Percentiles rank a stretch among this genome's conserved stretches.
Conservation (phyloP, 495 filamentous ascomycete genomes). For the Articulospora tetracladia region DNA sequence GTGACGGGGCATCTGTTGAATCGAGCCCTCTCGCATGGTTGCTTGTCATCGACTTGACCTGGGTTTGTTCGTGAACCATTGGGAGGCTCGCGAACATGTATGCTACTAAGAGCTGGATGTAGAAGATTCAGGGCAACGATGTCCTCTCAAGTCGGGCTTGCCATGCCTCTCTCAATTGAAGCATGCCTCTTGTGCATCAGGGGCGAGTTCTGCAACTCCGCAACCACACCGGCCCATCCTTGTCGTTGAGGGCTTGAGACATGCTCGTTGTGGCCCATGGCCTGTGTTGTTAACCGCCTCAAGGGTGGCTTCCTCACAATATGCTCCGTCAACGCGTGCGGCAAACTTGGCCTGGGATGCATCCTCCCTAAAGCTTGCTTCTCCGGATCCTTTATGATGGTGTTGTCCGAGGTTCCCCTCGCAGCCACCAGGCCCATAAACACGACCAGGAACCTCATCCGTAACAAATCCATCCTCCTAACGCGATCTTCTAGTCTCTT, state of each 20-base stretch:
- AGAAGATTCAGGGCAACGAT: neutral
- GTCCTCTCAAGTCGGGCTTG: conserved; percentile 10
- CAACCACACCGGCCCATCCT: conserved; percentile 51
- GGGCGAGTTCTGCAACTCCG: conserved; percentile 47
- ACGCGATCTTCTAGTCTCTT: conserved; percentile 43
- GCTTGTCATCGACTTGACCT: neutral
- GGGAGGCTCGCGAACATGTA: neutral
- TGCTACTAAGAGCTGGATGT: neutral
- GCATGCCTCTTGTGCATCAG: conserved; percentile 46
- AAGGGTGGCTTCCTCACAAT: conserved; percentile 37
- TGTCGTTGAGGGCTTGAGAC: conserved; percentile 32
- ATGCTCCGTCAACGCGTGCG: conserved; percentile 32
- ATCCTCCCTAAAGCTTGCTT: conserved; percentile 23
- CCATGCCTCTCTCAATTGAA: conserved; percentile 46
- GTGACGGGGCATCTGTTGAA: neutral
- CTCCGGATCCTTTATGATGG: conserved; percentile 28
- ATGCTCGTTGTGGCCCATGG: conserved; percentile 37
- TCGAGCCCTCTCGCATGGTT: neutral
- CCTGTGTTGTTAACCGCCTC: conserved; percentile 39
- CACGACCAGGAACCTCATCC: conserved; percentile 54
- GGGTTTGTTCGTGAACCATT: neutral
- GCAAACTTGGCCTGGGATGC: conserved; percentile 14
- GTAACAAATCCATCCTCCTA: conserved; percentile 54
- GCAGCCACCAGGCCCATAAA: conserved; percentile 50
- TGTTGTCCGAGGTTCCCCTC: conserved; percentile 30